Evolutionary conservation across 2,329 filamentous ascomycete species (phyloP), one percentile per base, ranked within the genome.

Genomic region (Aspergillus fumigatiaffinis): DNA sequence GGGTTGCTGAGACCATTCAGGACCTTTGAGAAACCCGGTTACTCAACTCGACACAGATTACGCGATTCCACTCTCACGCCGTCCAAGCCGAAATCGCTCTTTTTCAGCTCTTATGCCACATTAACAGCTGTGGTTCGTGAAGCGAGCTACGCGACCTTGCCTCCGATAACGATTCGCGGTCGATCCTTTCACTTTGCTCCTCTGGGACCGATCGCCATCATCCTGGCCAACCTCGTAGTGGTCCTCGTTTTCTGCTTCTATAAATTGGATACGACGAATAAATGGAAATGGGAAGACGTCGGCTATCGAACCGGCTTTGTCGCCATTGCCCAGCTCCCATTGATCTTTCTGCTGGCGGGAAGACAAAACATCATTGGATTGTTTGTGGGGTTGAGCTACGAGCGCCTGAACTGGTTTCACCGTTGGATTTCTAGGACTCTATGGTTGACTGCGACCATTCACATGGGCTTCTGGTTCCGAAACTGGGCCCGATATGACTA

Each of bases 171-270:
- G 17, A 54, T 77, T 21, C 62, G 68, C 9, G 64, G 63, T 9
- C 58, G 76, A n/a, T 69, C 61, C 4, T 38, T 72, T 35, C 66
- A 74, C 66, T 68, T 73, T 68, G 65, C 78, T 54, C 71, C 73
- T 64, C 60, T 79, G 26, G 77, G 77, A 1, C 70, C 68, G 2
- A 57, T 74, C 14, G 61, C 68, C 29, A 55, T 75, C 49, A 63
- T 73, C 6, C 62, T 76, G 25, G 71, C 70, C 2, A 83, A 86
- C 60, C 57, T 79, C n/a, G 58, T 81, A 5, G 69, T 81, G 14
- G 74, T 82, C 2, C 63, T 85, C n/a, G 71, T 84, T 1, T 76
- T 84, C 28, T 83, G 79, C 64, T 81, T 85, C 60, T 85, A 84
- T 66, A 78, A 78, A 32, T 73, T 85, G 29, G 73, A 85, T 64